Evolutionary conservation across 2,329 filamentous ascomycete genomes (phyloP), one percentile per base, ranked within the genome.

Genomic region (Stachybotrys elegans): DNA sequence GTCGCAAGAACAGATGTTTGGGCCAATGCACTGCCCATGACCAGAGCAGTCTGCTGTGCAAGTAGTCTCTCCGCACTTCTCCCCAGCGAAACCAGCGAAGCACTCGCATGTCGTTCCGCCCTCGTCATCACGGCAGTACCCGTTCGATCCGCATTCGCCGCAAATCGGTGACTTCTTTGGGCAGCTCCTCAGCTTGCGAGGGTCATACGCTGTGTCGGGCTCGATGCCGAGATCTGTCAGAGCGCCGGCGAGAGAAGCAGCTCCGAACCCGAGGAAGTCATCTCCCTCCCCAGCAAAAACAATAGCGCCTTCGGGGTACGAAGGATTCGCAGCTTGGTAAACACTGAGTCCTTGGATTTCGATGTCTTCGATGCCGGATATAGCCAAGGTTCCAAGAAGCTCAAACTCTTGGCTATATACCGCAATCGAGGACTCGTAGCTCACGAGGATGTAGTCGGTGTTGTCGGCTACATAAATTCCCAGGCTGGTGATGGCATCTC

Each of bases 31-130:
- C 9, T 54, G 56, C 1, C 70, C 71, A 27, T 64, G 65, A 1
- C 58, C 59, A 5, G 67, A 70, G 51, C 70, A 74, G 48, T 65
- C 53, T 25, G 69, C 57, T 2, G 51, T 56, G 45, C 71, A 74
- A 2, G 60, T 64, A 41, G 68, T 59, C 5, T 57, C 49, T 4
- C 48, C 48, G 46, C 71, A 73, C 0, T 47, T 51, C 1, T 43
- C 50, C 3, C 69, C 69, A 0, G 55, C 34, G n/a, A 66, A 70
- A 4, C 71, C 70, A 3, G 68, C 59, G 43, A 74, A 73, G 47
- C 70, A 74, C 6, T 60, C 57, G 44, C 70, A 73, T 1, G 54
- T 55, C 4, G 6, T 17, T 4, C 11, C n/a, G 3, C 4, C 22
- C 48, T 47, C 16, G 4, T 44, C 51, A 9, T 51, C 50, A 16